Evolutionary conservation across 495 filamentous ascomycete genomes (phyloP).

Genomic region (Neurospora terricola): DNA sequence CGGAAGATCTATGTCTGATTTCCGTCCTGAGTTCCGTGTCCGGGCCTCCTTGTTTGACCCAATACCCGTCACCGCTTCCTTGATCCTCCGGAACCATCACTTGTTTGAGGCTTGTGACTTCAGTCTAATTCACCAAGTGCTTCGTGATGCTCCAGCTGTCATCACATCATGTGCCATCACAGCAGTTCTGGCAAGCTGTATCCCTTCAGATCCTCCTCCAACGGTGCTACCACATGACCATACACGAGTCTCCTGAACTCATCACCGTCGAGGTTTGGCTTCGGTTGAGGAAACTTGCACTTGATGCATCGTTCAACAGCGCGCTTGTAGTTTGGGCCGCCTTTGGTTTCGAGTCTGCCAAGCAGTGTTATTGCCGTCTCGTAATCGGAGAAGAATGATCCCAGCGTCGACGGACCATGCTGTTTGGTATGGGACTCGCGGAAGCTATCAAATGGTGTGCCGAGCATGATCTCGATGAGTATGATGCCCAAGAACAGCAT

Average conservation of each 20-base stretch:
- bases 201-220: not conserved
- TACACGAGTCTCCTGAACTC: not conserved
- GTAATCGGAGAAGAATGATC: not conserved
- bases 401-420: not conserved
- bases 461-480: constrained; percentile 11
- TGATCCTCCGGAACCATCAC: not conserved
- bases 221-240: not conserved
- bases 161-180: not conserved
- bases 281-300: not conserved
- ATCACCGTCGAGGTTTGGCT: not conserved
- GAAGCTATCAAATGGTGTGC: constrained; percentile 3
- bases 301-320: constrained; percentile 9
- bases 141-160: not conserved
- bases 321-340: constrained; percentile 4
- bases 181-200: too few relatives aligned
- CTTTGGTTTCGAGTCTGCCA: not conserved
- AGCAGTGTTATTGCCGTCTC: not conserved
- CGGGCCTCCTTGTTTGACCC: not conserved
- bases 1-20: not conserved
- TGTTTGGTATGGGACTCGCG: not conserved
- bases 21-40: not conserved
- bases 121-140: not conserved
- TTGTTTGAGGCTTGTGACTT: not conserved
- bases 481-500: constrained; percentile 9
- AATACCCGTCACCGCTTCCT: not conserved